A percentile compares a stretch with the other conserved stretches of the same genome.
phyloP scores from a whole-genome alignment of 768 basidiomycete species.

The Termitomyces sp. region DNA sequence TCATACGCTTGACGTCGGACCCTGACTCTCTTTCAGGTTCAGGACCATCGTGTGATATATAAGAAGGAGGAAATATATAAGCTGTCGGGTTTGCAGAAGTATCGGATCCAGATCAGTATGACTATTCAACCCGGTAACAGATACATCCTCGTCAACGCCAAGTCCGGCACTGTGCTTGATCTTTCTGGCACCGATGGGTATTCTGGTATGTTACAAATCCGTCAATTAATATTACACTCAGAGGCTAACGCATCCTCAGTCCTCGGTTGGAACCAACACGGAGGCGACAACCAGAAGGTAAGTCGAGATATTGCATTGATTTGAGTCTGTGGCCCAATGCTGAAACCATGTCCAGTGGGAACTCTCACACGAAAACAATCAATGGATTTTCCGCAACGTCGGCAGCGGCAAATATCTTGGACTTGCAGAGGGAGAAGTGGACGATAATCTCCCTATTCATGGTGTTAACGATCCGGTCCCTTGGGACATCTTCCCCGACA shows the following conservation, averaged over 20 bases:
- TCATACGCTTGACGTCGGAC: background rate
- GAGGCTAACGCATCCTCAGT: constrained; percentile 23
- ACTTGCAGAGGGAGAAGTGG: constrained; percentile 1
- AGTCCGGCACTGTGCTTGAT: constrained; percentile 41
- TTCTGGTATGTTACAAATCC: constrained; percentile 24
- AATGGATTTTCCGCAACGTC: constrained; percentile 21
- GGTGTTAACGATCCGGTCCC: constrained; percentile 13
- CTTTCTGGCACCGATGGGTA: constrained; percentile 43
- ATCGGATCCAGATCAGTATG: constrained; percentile 11
- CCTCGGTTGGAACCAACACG: constrained; percentile 36
- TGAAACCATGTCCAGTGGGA: constrained; percentile 17
- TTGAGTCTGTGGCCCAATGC: background rate
- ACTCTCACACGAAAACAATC: constrained; percentile 9
- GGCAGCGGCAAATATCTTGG: constrained; percentile 18
- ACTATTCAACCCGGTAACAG: constrained; percentile 13
- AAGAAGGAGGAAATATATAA: background rate
- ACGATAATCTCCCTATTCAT: constrained; percentile 10
- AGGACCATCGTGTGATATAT: background rate
- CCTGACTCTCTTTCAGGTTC: background rate
- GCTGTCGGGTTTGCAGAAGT: background rate
- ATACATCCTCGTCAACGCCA: constrained; percentile 23
- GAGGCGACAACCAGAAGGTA: constrained; percentile 44
- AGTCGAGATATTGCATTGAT: background rate
- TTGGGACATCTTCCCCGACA: constrained; percentile 23
- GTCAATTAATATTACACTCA: background rate